phyloP scores from a whole-genome alignment of 345 rosid species.

The Pugionium dolabratum region DNA sequence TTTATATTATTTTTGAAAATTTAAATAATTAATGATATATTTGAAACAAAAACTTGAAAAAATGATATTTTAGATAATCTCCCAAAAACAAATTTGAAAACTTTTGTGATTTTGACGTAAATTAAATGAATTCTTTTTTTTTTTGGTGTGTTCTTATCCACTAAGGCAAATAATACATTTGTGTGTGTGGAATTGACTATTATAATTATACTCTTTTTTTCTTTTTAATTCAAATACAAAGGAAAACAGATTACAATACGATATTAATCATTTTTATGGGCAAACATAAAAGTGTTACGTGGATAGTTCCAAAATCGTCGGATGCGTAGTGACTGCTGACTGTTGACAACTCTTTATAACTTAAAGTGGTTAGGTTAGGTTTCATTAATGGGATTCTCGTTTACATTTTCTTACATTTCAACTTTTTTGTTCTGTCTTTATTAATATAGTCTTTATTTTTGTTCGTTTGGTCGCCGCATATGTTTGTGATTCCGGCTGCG shows the following conservation, averaged over 20 bases:
- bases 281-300: slow-evolving; percentile 18
- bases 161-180: not conserved
- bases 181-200: not conserved
- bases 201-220: not conserved
- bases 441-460: too few species aligned
- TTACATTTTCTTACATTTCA: slow-evolving; percentile 3
- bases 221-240: not conserved
- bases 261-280: not conserved
- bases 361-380: not conserved
- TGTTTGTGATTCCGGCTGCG: too few species aligned
- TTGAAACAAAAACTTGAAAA: too few species aligned
- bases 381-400: slow-evolving; percentile 9
- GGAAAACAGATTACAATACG: not conserved
- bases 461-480: too few species aligned
- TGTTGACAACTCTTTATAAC: not conserved
- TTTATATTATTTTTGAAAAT: too few species aligned
- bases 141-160: slow-evolving; percentile 3
- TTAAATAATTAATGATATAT: too few species aligned
- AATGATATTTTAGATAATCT: too few species aligned
- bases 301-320: slow-evolving; percentile 28
- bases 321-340: not conserved
- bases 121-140: not conserved
- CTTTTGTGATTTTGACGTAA: slow-evolving; percentile 7
- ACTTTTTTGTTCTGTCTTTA: not conserved
- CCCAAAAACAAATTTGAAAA: not conserved